Evolutionary conservation across 139 green algal genomes (phyloP).

Genomic region (Diplosphaera chodatii): DNA sequence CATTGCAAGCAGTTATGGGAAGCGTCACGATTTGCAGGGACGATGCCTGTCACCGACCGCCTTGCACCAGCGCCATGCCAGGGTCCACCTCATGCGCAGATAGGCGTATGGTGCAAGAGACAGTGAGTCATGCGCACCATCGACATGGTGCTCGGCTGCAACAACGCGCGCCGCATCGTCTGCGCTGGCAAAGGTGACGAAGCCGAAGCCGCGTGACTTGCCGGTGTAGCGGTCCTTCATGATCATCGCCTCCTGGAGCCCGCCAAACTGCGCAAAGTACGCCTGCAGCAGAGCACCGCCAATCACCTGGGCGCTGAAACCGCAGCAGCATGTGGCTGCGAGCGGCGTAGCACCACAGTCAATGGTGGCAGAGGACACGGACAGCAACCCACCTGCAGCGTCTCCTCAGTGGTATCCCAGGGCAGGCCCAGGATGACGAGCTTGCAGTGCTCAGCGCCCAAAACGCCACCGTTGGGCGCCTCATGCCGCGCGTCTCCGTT

Average conservation of each 20-base stretch:
- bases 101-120: too few relatives aligned
- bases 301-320: too few relatives aligned
- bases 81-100: too few relatives aligned
- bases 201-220: constrained; percentile 56
- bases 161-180: constrained; percentile 36
- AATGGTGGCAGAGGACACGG: too few relatives aligned
- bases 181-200: constrained; percentile 55
- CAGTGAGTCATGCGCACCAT: constrained; percentile 1
- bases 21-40: too few relatives aligned
- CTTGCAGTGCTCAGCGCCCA: constrained; percentile 27
- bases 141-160: constrained; percentile 35
- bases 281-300: constrained; percentile 3
- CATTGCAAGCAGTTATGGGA: neutral
- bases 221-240: constrained; percentile 66
- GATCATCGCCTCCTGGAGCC: constrained; percentile 57
- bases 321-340: too few relatives aligned
- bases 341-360: too few relatives aligned
- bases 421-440: constrained; percentile 65
- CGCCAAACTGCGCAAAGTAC: constrained; percentile 66
- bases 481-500: neutral
- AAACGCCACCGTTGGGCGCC: neutral
- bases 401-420: constrained; percentile 71
- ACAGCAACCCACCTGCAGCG: constrained; percentile 23
- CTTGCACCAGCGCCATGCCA: too few relatives aligned
- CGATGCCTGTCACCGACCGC: too few relatives aligned